A percentile compares a stretch with the other conserved stretches of the same genome.
Conservation (phyloP, 345 rosid genomes). For the Arabidopsis arenosa region DNA sequence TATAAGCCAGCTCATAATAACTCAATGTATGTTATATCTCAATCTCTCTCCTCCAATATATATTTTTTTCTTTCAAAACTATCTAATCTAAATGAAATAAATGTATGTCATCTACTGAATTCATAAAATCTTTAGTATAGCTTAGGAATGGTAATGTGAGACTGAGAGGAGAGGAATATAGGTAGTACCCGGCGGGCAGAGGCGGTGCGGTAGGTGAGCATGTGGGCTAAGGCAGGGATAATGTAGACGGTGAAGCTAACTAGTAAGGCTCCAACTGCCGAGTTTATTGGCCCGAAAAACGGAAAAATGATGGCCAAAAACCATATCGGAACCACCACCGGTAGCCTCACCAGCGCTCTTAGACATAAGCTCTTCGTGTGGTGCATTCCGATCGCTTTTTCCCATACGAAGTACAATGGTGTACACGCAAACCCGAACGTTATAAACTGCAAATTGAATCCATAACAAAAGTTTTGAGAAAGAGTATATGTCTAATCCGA, state of each 20-base stretch:
- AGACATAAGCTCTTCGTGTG: slow-evolving; percentile 79
- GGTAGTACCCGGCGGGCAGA: slow-evolving; percentile 86
- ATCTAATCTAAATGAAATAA: slow-evolving; percentile 4
- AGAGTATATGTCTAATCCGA: no score
- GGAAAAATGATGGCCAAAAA: slow-evolving; percentile 96
- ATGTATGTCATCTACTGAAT: not conserved
- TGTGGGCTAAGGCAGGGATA: slow-evolving; percentile 89
- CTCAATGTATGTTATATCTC: slow-evolving; percentile 19
- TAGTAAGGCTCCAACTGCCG: slow-evolving; percentile 94
- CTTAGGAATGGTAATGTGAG: not conserved
- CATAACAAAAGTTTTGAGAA: not conserved
- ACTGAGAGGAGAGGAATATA: not conserved
- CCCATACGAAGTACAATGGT: slow-evolving; percentile 97
- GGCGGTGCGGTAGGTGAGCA: slow-evolving; percentile 94
- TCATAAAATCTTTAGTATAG: not conserved
- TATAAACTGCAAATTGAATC: slow-evolving; percentile 64
- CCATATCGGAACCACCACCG: slow-evolving; percentile 97
- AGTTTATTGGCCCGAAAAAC: slow-evolving; percentile 95
- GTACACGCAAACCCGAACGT: slow-evolving; percentile 98
- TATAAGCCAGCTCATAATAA: slow-evolving; percentile 41
- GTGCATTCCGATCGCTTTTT: slow-evolving; percentile 96
- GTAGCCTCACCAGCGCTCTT: slow-evolving; percentile 87
- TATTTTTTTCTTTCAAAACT: not conserved
- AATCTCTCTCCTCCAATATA: slow-evolving; percentile 19
- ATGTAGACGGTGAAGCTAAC: slow-evolving; percentile 99